A percentile compares a stretch with the other conserved stretches of the same genome.
These are phyloP conservation scores for Phytophthora pluvialis DNA, from an alignment of 352 stramenopile species.

Conservation along the genomic window DNA sequence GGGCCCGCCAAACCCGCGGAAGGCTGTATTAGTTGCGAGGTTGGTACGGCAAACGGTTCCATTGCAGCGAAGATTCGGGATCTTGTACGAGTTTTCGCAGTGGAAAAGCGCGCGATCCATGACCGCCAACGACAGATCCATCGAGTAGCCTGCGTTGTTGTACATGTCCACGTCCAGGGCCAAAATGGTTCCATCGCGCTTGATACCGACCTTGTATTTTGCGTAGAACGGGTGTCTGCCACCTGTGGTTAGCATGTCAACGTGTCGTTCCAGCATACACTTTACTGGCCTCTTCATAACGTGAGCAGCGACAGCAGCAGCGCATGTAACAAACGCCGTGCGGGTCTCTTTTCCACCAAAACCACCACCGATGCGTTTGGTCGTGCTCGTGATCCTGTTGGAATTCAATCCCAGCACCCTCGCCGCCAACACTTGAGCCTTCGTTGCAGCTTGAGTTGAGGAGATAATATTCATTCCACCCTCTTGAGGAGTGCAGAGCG, in stretches of 20 bases:
- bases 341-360: conserved; percentile 98
- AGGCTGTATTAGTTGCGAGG: conserved; percentile 95
- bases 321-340: conserved; percentile 91
- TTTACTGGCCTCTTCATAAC: conserved; percentile 90
- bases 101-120: conserved; percentile 97
- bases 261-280: conserved; percentile 92
- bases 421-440: conserved; percentile 92
- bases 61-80: conserved; percentile 88
- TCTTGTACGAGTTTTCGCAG: conserved; percentile 95
- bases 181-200: conserved; percentile 83
- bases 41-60: conserved; percentile 95
- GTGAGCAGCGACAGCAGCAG: conserved; percentile 91
- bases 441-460: conserved; percentile 94
- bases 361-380: conserved; percentile 96
- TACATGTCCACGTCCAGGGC: conserved; percentile 94
- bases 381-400: conserved; percentile 91
- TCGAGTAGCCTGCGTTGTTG: conserved; percentile 94
- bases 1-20: conserved; percentile 95
- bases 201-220: conserved; percentile 93
- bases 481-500: conserved; percentile 82
- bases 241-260: conserved; percentile 96
- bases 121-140: conserved; percentile 94
- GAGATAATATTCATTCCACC: conserved; percentile 93
- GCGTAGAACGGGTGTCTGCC: conserved; percentile 94
- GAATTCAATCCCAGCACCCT: conserved; percentile 91